Base-by-base conservation (phyloP, 108 stramenopile genomes). In the Skeletonema tropicum region DNA sequence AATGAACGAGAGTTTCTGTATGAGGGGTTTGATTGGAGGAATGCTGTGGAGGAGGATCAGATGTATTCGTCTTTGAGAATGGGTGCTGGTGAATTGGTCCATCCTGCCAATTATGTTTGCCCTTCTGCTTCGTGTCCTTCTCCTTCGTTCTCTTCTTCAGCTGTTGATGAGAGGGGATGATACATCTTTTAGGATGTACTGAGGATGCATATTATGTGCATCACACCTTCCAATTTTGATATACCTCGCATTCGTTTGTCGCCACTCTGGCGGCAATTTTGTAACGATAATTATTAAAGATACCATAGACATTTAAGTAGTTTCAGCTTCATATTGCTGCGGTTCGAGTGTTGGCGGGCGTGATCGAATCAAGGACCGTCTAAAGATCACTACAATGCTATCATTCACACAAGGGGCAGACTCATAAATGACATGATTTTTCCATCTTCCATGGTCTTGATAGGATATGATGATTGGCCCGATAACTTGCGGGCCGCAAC, bases 21-120 rank as follows among this genome's bases (percentile, higher is more conserved):
- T 21, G 89, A 89, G 70, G 76, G 73, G 0, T 86, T 74, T 49
- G 86, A 89, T 38, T 89, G 89, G 89, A 59, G 70, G 14, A 74
- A 65, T 15, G 73, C 66, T 15, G 57, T 78, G 19, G 86, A 84
- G 13, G 85, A 85, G 14, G 77, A 82, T 14, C 78, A 85, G 30
- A 62, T 63, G 57, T 45, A 45, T 45, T 45, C 29, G 5, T 49
- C 25, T 10, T 26, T 69, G 60, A 25, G 11, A 11, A 26, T 59
- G 19, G 19, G 26, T 45, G 42, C n/a, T 10, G 60, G 68, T n/a
- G 21, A 41, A 19, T 26, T 49, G 19, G 30, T 69, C 25, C 68
- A 69, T 69, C 68, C 68, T 61, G 60, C 60, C 26, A 55, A 69
- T 58, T 49, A 45, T 45, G 42, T 45, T 45, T 45, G 42, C 13